These are phyloP conservation scores for Cyberlindnera japonica DNA, from an alignment of 805 yeast genomes.

Conservation along the genomic window DNA sequence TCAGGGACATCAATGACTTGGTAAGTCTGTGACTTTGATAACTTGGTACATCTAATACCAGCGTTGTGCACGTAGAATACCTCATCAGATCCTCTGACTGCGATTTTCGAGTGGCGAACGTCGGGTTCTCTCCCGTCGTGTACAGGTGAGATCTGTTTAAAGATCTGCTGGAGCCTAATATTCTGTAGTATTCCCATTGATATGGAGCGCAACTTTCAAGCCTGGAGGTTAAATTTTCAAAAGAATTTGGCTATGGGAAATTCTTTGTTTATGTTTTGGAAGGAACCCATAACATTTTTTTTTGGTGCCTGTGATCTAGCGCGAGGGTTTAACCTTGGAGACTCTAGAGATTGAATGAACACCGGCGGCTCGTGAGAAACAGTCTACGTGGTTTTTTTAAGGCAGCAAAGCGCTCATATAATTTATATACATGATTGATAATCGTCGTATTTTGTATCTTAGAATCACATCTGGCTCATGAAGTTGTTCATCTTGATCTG, in stretches of 20 bases:
- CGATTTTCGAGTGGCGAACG: conserved; percentile 19
- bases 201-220: neutral
- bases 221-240: neutral
- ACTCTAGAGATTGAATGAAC: no score
- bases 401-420: no score
- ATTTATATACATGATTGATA: no score
- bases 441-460: neutral
- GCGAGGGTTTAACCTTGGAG: no score
- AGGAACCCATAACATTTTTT: neutral
- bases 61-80: conserved; percentile 19
- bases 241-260: neutral
- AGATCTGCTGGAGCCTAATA: conserved; percentile 8
- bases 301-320: neutral
- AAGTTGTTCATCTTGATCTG: conserved; percentile 78
- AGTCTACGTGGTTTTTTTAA: no score
- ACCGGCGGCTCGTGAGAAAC: no score
- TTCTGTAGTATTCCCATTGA: conserved; percentile 12
- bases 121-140: neutral
- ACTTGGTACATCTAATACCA: conserved; percentile 19
- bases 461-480: conserved; percentile 45
- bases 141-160: conserved; percentile 4
- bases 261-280: conserved; percentile 8
- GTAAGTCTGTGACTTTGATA: conserved; percentile 9
- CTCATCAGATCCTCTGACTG: conserved; percentile 18
- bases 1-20: conserved; percentile 10